A percentile compares a stretch with the other conserved stretches of the same genome.
Evolutionary conservation across 441 rosid species (phyloP).

Genomic region (Corymbia citriodora): DNA sequence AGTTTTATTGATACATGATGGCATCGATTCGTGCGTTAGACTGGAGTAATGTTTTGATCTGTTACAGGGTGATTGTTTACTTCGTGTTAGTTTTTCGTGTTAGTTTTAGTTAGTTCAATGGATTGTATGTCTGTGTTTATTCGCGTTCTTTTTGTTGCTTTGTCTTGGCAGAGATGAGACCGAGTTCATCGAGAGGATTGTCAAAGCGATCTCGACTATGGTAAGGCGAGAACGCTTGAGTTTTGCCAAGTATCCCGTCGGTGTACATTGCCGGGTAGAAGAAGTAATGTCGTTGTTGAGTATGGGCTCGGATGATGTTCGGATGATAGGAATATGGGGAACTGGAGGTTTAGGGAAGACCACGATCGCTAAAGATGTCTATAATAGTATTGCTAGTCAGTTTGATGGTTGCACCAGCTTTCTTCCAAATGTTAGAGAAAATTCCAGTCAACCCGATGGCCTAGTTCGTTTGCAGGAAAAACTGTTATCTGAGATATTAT

Average conservation of each 20-base stretch:
- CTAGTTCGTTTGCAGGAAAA: neutral
- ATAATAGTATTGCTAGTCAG: fast-evolving
- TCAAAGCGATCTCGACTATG: neutral
- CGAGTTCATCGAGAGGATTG: fast-evolving
- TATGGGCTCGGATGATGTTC: neutral
- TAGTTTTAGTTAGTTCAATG: too few species aligned
- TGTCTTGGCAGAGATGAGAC: neutral
- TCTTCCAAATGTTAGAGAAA: neutral
- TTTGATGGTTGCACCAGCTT: neutral
- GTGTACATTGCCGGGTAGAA: neutral
- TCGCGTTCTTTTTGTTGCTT: too few species aligned
- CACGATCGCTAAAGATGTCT: neutral
- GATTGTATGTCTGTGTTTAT: too few species aligned
- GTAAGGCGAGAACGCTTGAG: neutral
- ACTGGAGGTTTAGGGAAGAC: neutral
- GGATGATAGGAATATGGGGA: neutral
- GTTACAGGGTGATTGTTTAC: too few species aligned
- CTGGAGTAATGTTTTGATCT: too few species aligned
- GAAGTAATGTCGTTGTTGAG: neutral
- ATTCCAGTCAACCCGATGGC: neutral
- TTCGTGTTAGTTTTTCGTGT: too few species aligned
- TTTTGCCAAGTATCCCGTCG: neutral
- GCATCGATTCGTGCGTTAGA: too few species aligned
- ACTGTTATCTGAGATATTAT: fast-evolving
- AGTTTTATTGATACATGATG: too few species aligned